Percentiles rank a stretch among this genome's conserved stretches.
phyloP scores from a whole-genome alignment of 192 early-diverging fungal species.

The Oehlia diaphana region DNA sequence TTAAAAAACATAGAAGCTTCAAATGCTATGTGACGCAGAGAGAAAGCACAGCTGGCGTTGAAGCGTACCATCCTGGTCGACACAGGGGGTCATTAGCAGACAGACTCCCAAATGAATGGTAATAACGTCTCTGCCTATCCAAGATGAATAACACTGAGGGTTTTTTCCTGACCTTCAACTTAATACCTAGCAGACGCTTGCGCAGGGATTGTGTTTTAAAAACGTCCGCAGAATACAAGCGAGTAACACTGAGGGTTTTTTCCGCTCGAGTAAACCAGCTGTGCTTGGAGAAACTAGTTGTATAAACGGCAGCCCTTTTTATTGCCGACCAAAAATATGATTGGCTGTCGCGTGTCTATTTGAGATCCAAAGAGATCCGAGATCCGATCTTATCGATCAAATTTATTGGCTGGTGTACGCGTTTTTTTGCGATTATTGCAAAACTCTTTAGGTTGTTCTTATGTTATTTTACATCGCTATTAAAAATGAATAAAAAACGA shows the following conservation, averaged over 20 bases:
- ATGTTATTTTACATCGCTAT: neutral
- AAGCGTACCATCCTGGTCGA: slow-evolving; percentile 10
- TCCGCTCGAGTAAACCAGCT: slow-evolving; percentile 22
- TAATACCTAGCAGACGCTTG: slow-evolving; percentile 33
- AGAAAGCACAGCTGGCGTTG: neutral
- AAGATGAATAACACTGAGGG: slow-evolving; percentile 21
- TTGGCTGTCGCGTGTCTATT: neutral
- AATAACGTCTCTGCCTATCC: neutral
- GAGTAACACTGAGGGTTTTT: slow-evolving; percentile 28
- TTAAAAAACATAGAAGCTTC: neutral
- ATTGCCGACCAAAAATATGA: neutral
- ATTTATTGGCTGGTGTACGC: no score
- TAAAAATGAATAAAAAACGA: neutral
- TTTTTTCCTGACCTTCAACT: slow-evolving; percentile 30
- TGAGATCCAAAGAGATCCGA: no score
- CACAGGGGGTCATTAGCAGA: neutral
- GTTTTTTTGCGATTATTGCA: no score
- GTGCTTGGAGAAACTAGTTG: slow-evolving; percentile 11
- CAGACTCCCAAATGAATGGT: slow-evolving; percentile 3
- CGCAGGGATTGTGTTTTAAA: slow-evolving; percentile 31
- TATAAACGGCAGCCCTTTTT: neutral
- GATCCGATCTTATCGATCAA: no score
- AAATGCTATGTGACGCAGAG: neutral
- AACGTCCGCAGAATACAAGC: slow-evolving; percentile 32
- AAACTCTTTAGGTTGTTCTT: no score